Evolutionary conservation across 1,284 basidiomycete species (phyloP), one percentile per base, ranked within the genome.

Genomic region (Trametes pubescens): DNA sequence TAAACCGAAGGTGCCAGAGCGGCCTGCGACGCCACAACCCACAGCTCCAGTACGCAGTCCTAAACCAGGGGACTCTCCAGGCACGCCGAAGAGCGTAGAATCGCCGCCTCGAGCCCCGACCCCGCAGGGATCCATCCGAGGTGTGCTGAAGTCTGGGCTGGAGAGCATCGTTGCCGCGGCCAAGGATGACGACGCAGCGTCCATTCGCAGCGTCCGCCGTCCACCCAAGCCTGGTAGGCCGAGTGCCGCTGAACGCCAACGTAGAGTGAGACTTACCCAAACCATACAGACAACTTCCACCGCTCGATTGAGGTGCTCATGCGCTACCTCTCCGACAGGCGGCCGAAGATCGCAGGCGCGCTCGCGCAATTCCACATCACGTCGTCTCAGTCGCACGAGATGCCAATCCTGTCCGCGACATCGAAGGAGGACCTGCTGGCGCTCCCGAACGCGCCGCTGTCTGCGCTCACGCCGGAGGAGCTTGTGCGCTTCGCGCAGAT

Each of bases 401-500:
- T 86, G 62, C 82, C 86, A 0, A 82, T 82, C n/a, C 79, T 93
- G 6, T 92, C 91, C 0, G 86, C 87, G 67, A 80, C 86, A 0
- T 86, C 92, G 0, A 79, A 87, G 0, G 84, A 88, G n/a, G 90
- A 93, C 35, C 83, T 97, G 2, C 88, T 95, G 54, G 79, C 82
- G 0, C 78, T 95, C 4, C 94, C 95, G 68, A 84, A 92, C 67
- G 81, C 86, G 0, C 88, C 93, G 0, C 78, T 96, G 35, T 77
- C 86, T 0, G 81, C 86, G 4, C 81, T 97, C 16, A 89, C 86
- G 0, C 88, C 93, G 0, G 91, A 93, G 62, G 89, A 97, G 67
- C 82, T 98, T 7, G 82, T 95, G 35, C 85, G 93, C 26, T 92
- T 92, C 57, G 96, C 96, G 0, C 96, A 98, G 78, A 89, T 98